Percentiles rank a stretch among this genome's conserved stretches.
Evolutionary conservation across 1,284 basidiomycete genomes (phyloP).

Genomic region (Salmacisia buchloeana): DNA sequence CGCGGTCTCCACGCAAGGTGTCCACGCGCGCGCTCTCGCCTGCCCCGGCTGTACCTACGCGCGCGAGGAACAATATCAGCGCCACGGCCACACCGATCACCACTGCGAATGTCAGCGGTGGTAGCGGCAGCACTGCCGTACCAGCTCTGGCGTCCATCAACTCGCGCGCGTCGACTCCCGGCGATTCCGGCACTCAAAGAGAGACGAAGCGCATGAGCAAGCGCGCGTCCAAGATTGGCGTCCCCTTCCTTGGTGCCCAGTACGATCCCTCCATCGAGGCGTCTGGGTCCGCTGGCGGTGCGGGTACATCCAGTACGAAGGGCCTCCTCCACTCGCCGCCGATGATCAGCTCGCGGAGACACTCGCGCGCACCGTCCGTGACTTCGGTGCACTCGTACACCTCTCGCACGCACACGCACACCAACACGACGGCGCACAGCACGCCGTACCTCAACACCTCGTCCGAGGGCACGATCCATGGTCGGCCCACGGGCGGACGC

Average conservation of each 20-base stretch:
- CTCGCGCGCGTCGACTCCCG: background rate
- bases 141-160: too few relatives aligned
- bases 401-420: constrained; percentile 24
- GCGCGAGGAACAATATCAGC: background rate
- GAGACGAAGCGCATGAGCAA: background rate
- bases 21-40: background rate
- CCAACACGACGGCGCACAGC: constrained; percentile 16
- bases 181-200: background rate
- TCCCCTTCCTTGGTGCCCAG: background rate
- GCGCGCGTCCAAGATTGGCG: background rate
- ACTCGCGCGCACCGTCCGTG: constrained; percentile 32
- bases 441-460: background rate
- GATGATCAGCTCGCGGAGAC: constrained; percentile 9
- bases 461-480: background rate
- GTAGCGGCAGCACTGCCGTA: too few relatives aligned
- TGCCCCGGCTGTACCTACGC: background rate
- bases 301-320: too few relatives aligned
- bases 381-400: constrained; percentile 32
- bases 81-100: background rate
- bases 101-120: too few relatives aligned
- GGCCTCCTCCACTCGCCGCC: background rate
- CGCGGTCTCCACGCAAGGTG: background rate
- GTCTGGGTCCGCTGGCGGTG: background rate
- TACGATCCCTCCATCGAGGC: background rate
- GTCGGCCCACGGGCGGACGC: too few relatives aligned